Evolutionary conservation across 805 yeast genomes (phyloP), one percentile per base, ranked within the genome.

Genomic region (Pachysolen tannophilus): DNA sequence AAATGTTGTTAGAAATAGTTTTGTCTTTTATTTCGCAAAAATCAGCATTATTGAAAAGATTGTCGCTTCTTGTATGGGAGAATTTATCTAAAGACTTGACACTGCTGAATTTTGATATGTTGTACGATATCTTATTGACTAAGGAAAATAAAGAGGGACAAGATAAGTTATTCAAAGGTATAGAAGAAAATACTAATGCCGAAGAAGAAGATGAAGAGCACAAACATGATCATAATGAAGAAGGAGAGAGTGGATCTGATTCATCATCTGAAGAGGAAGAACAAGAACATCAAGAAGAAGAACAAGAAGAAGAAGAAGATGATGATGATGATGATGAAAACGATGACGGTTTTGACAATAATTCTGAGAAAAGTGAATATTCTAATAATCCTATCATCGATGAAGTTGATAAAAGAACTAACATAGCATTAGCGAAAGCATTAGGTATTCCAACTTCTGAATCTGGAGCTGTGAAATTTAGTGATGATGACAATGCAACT

Each of bases 111-210:
- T 45, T 82, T 21, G 56, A 60, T 8, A 55, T 73, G 17, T 47
- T 82, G 32, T 63, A 65, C 34, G 81, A 78, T 38, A 70, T 80
- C 13, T 53, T 81, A 33, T 44, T 60, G 13, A 67, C 94, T 0
- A 77, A 73, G 49, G 97, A 88, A 55, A 84, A 82, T 53, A 74
- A 78, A 42, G 78, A 79, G 45, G 97, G 97, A 2, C 92, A 84
- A 55, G 67, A 69, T 18, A 70, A 71, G 30, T 58, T 90, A 47
- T 88, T 88, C 50, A 84, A 82, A 39, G 75, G 71, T 10, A 84
- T 65, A 8, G 67, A 67, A 5, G 68, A 65, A 28, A 58, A 64
- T 3, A 67, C 59, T 15, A 72, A 71, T 33, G 90, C 75, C 1
- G 52, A 44, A 8, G 52, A 55, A 0, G 60, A 51, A 6, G 64